Evolutionary conservation across 306 rosid species (phyloP).

Genomic region (Arachis stenosperma): DNA sequence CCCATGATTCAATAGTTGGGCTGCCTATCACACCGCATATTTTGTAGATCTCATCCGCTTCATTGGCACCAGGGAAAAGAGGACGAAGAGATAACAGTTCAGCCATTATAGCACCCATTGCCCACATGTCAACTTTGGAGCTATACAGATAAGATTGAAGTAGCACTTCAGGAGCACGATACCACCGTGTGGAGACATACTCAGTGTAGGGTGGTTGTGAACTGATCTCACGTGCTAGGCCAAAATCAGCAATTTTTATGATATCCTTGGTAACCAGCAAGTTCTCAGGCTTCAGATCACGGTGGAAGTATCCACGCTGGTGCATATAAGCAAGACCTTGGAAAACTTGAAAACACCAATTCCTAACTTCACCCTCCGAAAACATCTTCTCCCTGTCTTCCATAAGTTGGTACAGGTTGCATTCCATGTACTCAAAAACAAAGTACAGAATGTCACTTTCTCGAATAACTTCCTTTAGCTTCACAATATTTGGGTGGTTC

Average conservation of each 20-base stretch:
- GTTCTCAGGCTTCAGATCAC: conserved; percentile 98
- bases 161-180: conserved; percentile 98
- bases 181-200: conserved; percentile 97
- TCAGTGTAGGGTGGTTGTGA: conserved; percentile 95
- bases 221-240: conserved; percentile 87
- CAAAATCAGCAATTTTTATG: conserved; percentile 95
- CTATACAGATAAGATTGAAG: conserved; percentile 86
- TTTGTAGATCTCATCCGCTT: conserved; percentile 89
- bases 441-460: conserved; percentile 86
- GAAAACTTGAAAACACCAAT: conserved; percentile 98
- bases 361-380: conserved; percentile 80
- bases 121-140: conserved; percentile 99
- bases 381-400: conserved; percentile 83
- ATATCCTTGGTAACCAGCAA: conserved; percentile 77
- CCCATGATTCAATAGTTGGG: conserved; percentile 84
- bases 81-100: conserved; percentile 93
- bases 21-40: conserved; percentile 90
- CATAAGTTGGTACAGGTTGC: conserved; percentile 93
- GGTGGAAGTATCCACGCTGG: conserved; percentile 98
- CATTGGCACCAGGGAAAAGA: conserved; percentile 89
- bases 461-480: conserved; percentile 93
- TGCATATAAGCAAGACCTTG: conserved; percentile 99
- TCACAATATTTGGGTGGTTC: conserved; percentile 95
- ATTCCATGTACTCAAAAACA: conserved; percentile 96
- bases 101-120: conserved; percentile 99